Evolutionary conservation across 2,329 filamentous ascomycete species (phyloP).

Genomic region (Aspergillus glaucus): DNA sequence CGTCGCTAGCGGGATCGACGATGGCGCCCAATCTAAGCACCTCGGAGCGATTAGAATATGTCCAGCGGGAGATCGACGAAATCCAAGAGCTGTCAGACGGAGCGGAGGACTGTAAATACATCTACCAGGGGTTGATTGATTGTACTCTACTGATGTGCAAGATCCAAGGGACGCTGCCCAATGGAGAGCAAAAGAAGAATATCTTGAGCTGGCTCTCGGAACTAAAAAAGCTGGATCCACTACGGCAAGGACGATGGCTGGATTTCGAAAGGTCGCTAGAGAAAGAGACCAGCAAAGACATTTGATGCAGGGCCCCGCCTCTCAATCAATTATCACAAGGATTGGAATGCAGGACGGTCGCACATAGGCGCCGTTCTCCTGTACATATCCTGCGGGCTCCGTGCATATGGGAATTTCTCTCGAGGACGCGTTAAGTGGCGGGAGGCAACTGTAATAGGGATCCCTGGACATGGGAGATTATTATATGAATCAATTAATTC

Average conservation of each 20-base stretch:
- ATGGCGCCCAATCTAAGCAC: constrained; percentile 60
- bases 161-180: constrained; percentile 43
- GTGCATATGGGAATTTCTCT: neutral
- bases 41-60: constrained; percentile 58
- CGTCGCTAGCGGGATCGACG: constrained; percentile 44
- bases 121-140: constrained; percentile 78
- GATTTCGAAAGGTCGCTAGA: constrained; percentile 52
- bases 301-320: neutral
- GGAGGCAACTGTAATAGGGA: too few relatives aligned
- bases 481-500: too few relatives aligned
- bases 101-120: constrained; percentile 73
- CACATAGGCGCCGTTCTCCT: neutral
- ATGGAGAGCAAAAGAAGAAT: constrained; percentile 38
- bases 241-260: constrained; percentile 68
- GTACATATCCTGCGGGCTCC: neutral
- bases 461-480: too few relatives aligned
- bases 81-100: constrained; percentile 62
- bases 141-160: constrained; percentile 58
- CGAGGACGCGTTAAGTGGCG: neutral
- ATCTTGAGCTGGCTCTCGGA: constrained; percentile 56
- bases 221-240: constrained; percentile 64
- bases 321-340: neutral
- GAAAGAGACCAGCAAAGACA: neutral
- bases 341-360: too few relatives aligned
- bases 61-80: constrained; percentile 65